Evolutionary conservation across 306 rosid genomes (phyloP).

Genomic region (Quercus variabilis): DNA sequence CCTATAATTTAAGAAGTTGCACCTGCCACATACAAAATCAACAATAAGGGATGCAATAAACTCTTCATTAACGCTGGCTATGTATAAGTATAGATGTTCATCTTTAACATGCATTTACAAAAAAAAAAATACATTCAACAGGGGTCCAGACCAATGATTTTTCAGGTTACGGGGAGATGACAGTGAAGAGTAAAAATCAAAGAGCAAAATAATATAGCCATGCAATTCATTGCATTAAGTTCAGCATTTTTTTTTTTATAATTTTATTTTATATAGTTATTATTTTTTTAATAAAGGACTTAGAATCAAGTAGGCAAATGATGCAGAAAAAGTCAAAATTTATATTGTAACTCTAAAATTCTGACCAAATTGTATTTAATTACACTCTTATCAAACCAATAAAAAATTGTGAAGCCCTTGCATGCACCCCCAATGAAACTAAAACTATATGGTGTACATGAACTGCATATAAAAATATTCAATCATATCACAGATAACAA

Average conservation of each 20-base stretch:
- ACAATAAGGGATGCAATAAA: conserved; percentile 14
- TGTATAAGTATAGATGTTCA: background rate
- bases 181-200: too few relatives aligned
- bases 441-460: background rate
- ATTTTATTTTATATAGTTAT: too few relatives aligned
- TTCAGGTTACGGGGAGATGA: too few relatives aligned
- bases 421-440: background rate
- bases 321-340: background rate
- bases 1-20: conserved; percentile 96
- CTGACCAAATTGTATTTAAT: background rate
- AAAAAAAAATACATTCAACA: too few relatives aligned
- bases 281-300: too few relatives aligned
- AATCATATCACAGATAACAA: background rate
- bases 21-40: conserved; percentile 53
- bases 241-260: background rate
- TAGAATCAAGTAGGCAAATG: background rate
- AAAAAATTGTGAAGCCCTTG: background rate
- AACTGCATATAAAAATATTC: background rate
- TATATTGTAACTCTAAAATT: background rate
- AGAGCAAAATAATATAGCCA: background rate
- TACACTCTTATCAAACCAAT: background rate
- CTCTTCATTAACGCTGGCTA: conserved; percentile 15
- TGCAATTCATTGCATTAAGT: background rate
- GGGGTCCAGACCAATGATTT: too few relatives aligned
- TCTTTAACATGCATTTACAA: too few relatives aligned